Evolutionary conservation across 2,329 filamentous ascomycete genomes (phyloP), one percentile per base, ranked within the genome.

Genomic region (Colletotrichum tabaci): DNA sequence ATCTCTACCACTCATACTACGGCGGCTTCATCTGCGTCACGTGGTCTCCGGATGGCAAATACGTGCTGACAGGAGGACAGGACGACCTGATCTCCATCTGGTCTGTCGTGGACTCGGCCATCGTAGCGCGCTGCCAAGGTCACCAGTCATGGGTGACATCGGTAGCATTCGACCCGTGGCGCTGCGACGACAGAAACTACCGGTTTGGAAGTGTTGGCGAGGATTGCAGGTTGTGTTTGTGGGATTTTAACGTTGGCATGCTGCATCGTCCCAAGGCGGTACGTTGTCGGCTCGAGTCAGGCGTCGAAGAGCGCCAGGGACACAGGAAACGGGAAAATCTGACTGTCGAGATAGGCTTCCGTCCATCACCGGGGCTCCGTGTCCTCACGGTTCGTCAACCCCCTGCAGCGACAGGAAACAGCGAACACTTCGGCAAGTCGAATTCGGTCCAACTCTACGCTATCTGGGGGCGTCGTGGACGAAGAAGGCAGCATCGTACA

Each of bases 241-340:
- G 96, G 96, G 96, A 99, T 84, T 99, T 99, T 80, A 98, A 92
- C 75, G 94, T 98, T 52, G 95, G 95, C 76, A 98, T 98, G 96
- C 87, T 99, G 77, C 94, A 97, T 81, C 89, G 95, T 72, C 96
- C 96, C 23, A 96, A 96, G 83, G 92, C 90, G 75, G 93, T 95
- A 84, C 78, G 93, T 88, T 49, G 30, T 16, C 40, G 12, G 16
- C 57, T 53, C 40, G 35, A 57, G 3, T 60, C 42, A 44, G 49
- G 26, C 16, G 60, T 44, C 67, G 23, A 16, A 44, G 26, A 26
- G 49, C 26, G 47, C n/a, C 18, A 18, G 12, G 46, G 4, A 46
- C 15, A 12, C n/a, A 75, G 26, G 15, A 74, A 67, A 56, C 38
- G 75, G 26, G 15, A 74, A 67, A 57, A 30, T 38, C 61, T 61